phyloP scores from a whole-genome alignment of 805 yeast genomes.

The Ogataea zsoltii region DNA sequence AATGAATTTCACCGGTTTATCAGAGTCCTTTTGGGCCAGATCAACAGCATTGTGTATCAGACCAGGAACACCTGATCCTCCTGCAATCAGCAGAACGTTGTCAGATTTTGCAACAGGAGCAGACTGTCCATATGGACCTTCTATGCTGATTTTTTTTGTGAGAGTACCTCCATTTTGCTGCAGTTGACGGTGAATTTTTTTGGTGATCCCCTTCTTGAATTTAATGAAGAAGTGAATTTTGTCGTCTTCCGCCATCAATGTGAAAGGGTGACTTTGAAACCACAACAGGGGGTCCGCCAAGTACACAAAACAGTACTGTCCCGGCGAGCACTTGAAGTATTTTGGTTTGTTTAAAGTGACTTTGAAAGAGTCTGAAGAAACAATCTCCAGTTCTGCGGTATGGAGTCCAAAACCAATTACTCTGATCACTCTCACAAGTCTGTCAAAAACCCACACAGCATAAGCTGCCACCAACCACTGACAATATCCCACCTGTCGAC shows the following conservation, averaged over 20 bases:
- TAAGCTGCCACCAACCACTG: slow-evolving; percentile 38
- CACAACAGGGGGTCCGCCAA: slow-evolving; percentile 50
- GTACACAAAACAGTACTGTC: slow-evolving; percentile 58
- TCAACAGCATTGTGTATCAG: slow-evolving; percentile 39
- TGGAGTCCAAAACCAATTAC: slow-evolving; percentile 26
- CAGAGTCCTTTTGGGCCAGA: slow-evolving; percentile 29
- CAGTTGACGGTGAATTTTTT: slow-evolving; percentile 36
- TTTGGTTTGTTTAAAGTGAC: slow-evolving; percentile 52
- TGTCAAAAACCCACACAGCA: slow-evolving; percentile 54
- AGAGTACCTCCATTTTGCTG: slow-evolving; percentile 31
- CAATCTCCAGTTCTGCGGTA: slow-evolving; percentile 22
- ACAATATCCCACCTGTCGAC: slow-evolving; percentile 38
- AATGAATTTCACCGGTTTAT: slow-evolving; percentile 41
- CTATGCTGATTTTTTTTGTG: slow-evolving; percentile 42
- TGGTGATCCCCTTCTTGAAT: slow-evolving; percentile 55
- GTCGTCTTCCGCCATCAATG: slow-evolving; percentile 44
- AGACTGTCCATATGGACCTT: slow-evolving; percentile 70
- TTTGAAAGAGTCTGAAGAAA: slow-evolving; percentile 38
- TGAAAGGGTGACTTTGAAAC: slow-evolving; percentile 78
- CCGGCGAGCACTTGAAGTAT: slow-evolving; percentile 52
- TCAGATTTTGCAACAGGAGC: slow-evolving; percentile 50
- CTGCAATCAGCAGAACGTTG: slow-evolving; percentile 57
- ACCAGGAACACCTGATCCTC: slow-evolving; percentile 73
- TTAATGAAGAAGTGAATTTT: slow-evolving; percentile 43
- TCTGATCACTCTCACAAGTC: slow-evolving; percentile 44